Conservation (phyloP, 202 grass and related monocot species). For the Hordeum pubiflorum region DNA sequence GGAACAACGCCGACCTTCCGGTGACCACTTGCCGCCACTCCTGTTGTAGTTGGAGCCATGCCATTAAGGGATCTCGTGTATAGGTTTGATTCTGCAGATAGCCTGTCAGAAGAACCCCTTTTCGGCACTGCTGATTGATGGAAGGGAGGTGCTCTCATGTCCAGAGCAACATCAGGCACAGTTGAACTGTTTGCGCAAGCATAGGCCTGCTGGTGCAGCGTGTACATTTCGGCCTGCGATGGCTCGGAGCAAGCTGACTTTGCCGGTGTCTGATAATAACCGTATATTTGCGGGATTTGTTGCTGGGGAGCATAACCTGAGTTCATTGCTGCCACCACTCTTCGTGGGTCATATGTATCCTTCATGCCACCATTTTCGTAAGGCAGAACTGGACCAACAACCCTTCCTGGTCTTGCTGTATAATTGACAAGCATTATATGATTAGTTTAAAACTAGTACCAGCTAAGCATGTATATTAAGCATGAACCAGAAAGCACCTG, state of each 20-base stretch:
- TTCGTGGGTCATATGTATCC: slow-evolving; percentile 56
- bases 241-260: slow-evolving; percentile 45
- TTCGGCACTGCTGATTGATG: slow-evolving; percentile 43
- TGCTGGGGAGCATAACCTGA: slow-evolving; percentile 58
- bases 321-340: slow-evolving; percentile 55
- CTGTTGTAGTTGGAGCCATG: slow-evolving; percentile 58
- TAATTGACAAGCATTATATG: slow-evolving; percentile 15
- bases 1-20: slow-evolving; percentile 69
- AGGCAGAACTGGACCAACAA: slow-evolving; percentile 64
- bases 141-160: slow-evolving; percentile 94
- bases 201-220: slow-evolving; percentile 46
- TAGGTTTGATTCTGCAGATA: slow-evolving; percentile 47
- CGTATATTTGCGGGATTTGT: slow-evolving; percentile 53
- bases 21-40: slow-evolving; percentile 59
- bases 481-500: slow-evolving; percentile 34
- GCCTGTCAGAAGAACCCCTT: slow-evolving; percentile 44
- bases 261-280: slow-evolving; percentile 52
- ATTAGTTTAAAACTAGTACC: slow-evolving; percentile 10
- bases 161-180: slow-evolving; percentile 62
- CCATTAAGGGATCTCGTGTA: slow-evolving; percentile 55
- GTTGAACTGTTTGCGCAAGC: slow-evolving; percentile 42
- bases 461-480: not conserved
- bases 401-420: slow-evolving; percentile 83
- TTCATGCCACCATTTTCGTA: slow-evolving; percentile 58
- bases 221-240: slow-evolving; percentile 46